Evolutionary conservation across 768 basidiomycete genomes (phyloP).

Genomic region (Tylopilus vinaceipallidus): DNA sequence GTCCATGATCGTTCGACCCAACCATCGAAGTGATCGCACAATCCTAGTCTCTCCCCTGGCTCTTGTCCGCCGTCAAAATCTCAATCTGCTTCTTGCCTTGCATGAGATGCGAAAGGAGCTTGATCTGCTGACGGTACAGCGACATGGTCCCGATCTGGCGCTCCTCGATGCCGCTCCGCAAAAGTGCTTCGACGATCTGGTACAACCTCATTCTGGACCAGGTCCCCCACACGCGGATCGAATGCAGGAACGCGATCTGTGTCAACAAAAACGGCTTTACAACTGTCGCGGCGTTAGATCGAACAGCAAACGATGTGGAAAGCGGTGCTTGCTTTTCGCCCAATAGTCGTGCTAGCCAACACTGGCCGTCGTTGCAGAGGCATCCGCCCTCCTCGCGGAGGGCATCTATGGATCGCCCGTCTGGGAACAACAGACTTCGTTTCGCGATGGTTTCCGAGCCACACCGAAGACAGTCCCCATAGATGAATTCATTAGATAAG

Average conservation of each 20-base stretch:
- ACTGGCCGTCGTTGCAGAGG: constrained; percentile 38
- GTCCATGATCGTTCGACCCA: constrained; percentile 74
- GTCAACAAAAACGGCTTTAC: constrained; percentile 90
- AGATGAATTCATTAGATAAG: constrained; percentile 85
- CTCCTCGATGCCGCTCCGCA: constrained; percentile 60
- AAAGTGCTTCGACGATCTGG: constrained; percentile 67
- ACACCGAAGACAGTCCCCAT: constrained; percentile 72
- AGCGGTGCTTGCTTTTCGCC: constrained; percentile 54
- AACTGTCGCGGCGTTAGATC: constrained; percentile 41
- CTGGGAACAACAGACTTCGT: constrained; percentile 53
- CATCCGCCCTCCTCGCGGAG: constrained; percentile 40
- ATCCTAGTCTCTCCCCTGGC: constrained; percentile 95
- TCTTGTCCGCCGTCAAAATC: constrained; percentile 88
- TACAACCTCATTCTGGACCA: constrained; percentile 82
- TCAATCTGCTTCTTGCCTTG: constrained; percentile 60
- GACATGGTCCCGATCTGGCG: constrained; percentile 86
- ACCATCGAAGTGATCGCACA: constrained; percentile 93
- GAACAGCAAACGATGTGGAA: neutral
- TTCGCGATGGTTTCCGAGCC: constrained; percentile 72
- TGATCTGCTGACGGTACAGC: constrained; percentile 93
- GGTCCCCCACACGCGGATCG: constrained; percentile 82
- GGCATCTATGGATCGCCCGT: constrained; percentile 39
- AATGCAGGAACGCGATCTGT: constrained; percentile 78
- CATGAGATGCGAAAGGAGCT: constrained; percentile 72
- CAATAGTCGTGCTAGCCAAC: constrained; percentile 72